Conservation (phyloP, 306 rosid genomes). For the Castanopsis chinensis region DNA sequence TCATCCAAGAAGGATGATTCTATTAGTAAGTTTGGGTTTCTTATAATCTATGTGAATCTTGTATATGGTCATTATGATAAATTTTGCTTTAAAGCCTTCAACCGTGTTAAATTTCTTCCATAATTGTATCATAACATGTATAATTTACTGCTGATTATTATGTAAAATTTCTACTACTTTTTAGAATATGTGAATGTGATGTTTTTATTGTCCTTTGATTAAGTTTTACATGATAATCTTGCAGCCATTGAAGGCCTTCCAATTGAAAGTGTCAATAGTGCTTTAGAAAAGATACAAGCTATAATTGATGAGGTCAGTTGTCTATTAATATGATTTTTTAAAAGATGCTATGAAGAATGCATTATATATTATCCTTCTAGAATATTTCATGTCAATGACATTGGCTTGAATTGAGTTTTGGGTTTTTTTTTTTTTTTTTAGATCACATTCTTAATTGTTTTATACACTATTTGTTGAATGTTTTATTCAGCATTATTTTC, state of each 20-base stretch:
- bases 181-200: not conserved
- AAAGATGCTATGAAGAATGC: constrained; percentile 6
- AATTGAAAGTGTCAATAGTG: constrained; percentile 57
- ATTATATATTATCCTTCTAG: constrained; percentile 4
- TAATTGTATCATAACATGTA: not conserved
- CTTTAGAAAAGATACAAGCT: constrained; percentile 64
- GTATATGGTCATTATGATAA: not conserved
- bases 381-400: constrained; percentile 11
- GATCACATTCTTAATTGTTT: not conserved
- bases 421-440: not conserved
- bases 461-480: not conserved
- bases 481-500: not conserved
- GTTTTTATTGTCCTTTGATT: constrained; percentile 10
- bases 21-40: constrained; percentile 54
- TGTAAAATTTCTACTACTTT: not conserved
- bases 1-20: constrained; percentile 59
- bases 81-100: not conserved
- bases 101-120: not conserved
- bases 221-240: constrained; percentile 19
- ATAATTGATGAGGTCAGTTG: constrained; percentile 72
- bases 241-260: constrained; percentile 83
- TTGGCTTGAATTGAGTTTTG: not conserved
- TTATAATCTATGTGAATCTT: not conserved
- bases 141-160: not conserved
- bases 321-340: constrained; percentile 25